Percentiles rank a stretch among this genome's conserved stretches.
Conservation (phyloP, 768 basidiomycete species). For the Amanita rubescens region DNA sequence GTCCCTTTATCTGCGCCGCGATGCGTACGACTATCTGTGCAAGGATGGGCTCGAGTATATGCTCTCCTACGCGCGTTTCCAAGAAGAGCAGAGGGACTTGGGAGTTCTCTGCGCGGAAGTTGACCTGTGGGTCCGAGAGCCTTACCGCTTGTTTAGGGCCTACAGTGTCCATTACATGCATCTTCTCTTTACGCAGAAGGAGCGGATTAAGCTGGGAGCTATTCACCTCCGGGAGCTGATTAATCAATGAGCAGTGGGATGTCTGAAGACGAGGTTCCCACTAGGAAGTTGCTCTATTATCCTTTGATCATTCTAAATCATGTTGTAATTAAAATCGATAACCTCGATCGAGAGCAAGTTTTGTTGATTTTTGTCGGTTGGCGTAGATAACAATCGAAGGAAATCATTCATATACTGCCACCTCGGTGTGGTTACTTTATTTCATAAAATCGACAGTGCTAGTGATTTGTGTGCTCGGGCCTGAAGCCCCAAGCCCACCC, state of each 20-base stretch:
- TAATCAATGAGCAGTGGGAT: too few relatives aligned
- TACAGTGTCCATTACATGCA: not conserved
- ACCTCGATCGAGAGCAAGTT: not conserved
- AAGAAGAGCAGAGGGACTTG: constrained; percentile 16
- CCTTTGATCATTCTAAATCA: too few relatives aligned
- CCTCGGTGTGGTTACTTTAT: too few relatives aligned
- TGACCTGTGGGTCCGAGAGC: not conserved
- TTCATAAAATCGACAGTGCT: too few relatives aligned
- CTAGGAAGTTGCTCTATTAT: too few relatives aligned
- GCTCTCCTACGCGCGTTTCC: constrained; percentile 18
- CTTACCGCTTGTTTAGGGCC: not conserved
- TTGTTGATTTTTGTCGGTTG: not conserved
- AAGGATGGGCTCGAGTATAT: constrained; percentile 17
- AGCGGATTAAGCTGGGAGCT: not conserved
- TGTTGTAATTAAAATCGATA: not conserved
- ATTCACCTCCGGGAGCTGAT: too few relatives aligned
- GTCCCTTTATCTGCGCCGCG: constrained; percentile 19
- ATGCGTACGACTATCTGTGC: constrained; percentile 20
- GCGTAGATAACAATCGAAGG: not conserved
- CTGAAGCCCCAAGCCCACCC: too few relatives aligned
- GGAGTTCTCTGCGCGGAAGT: constrained; percentile 11
- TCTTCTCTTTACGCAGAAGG: not conserved
- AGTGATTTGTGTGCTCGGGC: too few relatives aligned
- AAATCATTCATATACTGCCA: too few relatives aligned
- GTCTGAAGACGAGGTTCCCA: too few relatives aligned